Base-by-base conservation (phyloP, 2,329 filamentous ascomycete genomes). In the Exophiala sp. region DNA sequence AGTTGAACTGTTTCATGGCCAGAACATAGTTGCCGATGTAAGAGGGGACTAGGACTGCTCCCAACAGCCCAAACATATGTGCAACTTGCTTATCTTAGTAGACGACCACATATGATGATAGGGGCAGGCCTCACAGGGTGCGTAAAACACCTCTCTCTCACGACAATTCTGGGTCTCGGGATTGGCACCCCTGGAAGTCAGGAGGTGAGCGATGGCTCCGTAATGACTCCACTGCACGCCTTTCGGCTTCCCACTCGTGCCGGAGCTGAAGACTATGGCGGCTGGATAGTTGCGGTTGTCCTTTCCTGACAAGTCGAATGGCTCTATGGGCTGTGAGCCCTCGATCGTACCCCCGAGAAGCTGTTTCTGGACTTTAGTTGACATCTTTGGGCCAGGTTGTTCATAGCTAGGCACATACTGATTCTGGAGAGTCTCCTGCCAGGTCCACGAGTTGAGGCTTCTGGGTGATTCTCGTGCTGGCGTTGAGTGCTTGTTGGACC, bases 401-500 rank as follows among this genome's bases (percentile, higher is more conserved):
- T 27, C 24, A 5, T 10, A 27, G 24, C n/a, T 27, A 10, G 24
- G 24, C 24, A 27, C 24, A 27, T 27, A 27, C 24, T 27, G 24
- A 27, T 27, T 27, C 24, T 18, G 35, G 35, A 3, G 21, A 38
- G 14, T 38, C 35, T 11, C 35, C 21, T 38, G 11, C 14, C 13
- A 38, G 35, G 24, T 27, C 24, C 5, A 27, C 24, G 6, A 42
- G n/a, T 21, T 23, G 4, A 14, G 39, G 22, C 22, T 21, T 14
- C 13, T 11, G 39, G 32, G 5, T n/a, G 32, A 14, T 6, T 35
- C 13, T 6, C 13, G 22, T 42, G 39, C 22, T 22, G 9, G 29
- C 13, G 9, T n/a, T 14, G 9, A 44, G 32, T n/a, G 66, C 50
- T 58, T 62, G 47, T 70, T 70, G 54, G 50, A 62, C 49, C 54